Evolutionary conservation across 768 basidiomycete species (phyloP), one percentile per base, ranked within the genome.

Genomic region (Suillus subaureus): DNA sequence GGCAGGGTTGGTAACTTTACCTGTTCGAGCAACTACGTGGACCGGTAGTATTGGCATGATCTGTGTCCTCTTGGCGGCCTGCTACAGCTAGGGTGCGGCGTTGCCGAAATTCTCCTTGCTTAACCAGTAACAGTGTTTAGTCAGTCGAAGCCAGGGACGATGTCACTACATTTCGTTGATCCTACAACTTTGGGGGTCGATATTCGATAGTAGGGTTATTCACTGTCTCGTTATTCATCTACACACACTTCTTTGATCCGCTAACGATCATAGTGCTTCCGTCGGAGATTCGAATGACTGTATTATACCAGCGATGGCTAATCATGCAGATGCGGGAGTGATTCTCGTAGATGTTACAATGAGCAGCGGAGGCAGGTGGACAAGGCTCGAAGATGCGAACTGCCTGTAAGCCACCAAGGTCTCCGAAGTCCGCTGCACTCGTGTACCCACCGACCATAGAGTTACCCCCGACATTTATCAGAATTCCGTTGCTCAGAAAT

Each of bases 261-360:
- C 92, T 93, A 49, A 94, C 83, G 52, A 94, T 90, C 85, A 93
- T 90, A 0, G 85, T 89, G 69, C 90, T 91, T n/a, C 92, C 92
- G 67, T 93, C 92, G 6, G 80, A 75, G 65, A 93, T 81, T 52
- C 90, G 84, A 55, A 92, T 65, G 4, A 85, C 87, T 1, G 92
- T 90, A 65, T 84, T 87, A 76, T 94, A 94, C 93, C 92, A 94
- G 51, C 92, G 86, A 18, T 90, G 86, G 70, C 85, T 89, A 4
- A 90, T 90, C 85, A 93, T 86, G 56, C 89, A 85, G 42, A 94
- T 78, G 6, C 81, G 80, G n/a, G 74, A 76, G 58, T 87, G 90
- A 71, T 89, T 78, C 70, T 94, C 92, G 69, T 84, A 85, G 31
- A 94, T 83, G 37, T 80, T 75, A 70, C 94, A 96, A 37, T 63